A percentile compares a stretch with the other conserved stretches of the same genome.
Conservation (phyloP, 805 yeast genomes). For the Grigorovia yakushimaensis region DNA sequence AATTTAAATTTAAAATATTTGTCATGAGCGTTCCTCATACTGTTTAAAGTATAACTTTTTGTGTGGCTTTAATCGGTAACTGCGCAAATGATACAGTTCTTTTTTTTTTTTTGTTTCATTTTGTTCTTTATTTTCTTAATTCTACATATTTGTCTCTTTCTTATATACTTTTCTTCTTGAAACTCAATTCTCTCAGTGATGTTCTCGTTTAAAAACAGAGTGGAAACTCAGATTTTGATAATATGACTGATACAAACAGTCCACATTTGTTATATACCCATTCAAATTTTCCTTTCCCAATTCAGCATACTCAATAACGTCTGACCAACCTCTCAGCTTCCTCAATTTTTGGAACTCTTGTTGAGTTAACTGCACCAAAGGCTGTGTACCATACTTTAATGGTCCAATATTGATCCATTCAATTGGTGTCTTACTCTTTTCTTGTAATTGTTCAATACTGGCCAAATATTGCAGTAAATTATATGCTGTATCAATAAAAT, state of each 20-base stretch:
- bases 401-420: constrained; percentile 92
- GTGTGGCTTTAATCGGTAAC: constrained; percentile 26
- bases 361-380: constrained; percentile 60
- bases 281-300: constrained; percentile 28
- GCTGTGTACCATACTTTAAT: constrained; percentile 79
- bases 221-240: constrained; percentile 49
- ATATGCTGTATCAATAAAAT: constrained; percentile 89
- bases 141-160: neutral
- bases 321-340: constrained; percentile 53
- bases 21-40: constrained; percentile 32
- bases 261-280: constrained; percentile 58
- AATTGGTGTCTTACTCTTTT: constrained; percentile 35
- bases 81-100: constrained; percentile 24
- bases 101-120: neutral
- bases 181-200: too few species aligned
- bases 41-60: constrained; percentile 18
- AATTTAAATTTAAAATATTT: too few species aligned
- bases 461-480: constrained; percentile 69
- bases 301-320: constrained; percentile 22
- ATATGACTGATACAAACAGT: constrained; percentile 69
- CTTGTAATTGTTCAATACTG: constrained; percentile 41
- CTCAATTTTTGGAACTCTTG: constrained; percentile 59
- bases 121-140: neutral
- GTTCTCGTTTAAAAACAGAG: constrained; percentile 3
- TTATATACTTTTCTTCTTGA: too few species aligned